A percentile compares a stretch with the other conserved stretches of the same genome.
These are phyloP conservation scores for Kwoniella mangroviensis DNA, from an alignment of 768 basidiomycete species.

Conservation along the genomic window DNA sequence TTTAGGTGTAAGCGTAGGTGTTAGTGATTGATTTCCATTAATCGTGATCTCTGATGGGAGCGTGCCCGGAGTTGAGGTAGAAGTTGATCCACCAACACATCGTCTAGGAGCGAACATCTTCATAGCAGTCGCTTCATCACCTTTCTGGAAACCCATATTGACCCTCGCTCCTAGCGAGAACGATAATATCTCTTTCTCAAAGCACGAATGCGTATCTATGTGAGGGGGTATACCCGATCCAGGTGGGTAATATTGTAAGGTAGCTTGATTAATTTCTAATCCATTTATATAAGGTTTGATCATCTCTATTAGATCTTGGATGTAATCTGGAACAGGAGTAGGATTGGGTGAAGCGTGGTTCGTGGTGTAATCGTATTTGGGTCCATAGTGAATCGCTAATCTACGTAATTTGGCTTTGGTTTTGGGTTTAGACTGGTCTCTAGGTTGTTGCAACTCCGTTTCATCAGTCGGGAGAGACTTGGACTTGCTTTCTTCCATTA, in stretches of 20 bases:
- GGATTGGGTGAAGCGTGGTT: slow-evolving; percentile 2
- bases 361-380: slow-evolving; percentile 9
- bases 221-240: slow-evolving; percentile 7
- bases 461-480: not conserved
- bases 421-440: not conserved
- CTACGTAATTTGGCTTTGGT: not conserved
- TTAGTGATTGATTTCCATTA: not conserved
- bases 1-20: not conserved
- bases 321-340: slow-evolving; percentile 1
- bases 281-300: not conserved
- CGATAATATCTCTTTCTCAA: not conserved
- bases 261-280: slow-evolving; percentile 6
- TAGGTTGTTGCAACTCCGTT: not conserved
- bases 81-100: not conserved
- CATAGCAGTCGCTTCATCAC: not conserved
- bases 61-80: not conserved
- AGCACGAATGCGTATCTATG: slow-evolving; percentile 12
- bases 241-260: slow-evolving; percentile 4
- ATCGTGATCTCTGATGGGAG: not conserved
- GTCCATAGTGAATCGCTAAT: slow-evolving; percentile 8
- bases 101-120: slow-evolving; percentile 11
- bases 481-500: not conserved
- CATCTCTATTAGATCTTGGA: not conserved
- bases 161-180: not conserved
- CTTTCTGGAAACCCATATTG: slow-evolving; percentile 4